Evolutionary conservation across 148 eudicot genomes (phyloP), one percentile per base, ranked within the genome.

Genomic region (Rhododendron henanense): DNA sequence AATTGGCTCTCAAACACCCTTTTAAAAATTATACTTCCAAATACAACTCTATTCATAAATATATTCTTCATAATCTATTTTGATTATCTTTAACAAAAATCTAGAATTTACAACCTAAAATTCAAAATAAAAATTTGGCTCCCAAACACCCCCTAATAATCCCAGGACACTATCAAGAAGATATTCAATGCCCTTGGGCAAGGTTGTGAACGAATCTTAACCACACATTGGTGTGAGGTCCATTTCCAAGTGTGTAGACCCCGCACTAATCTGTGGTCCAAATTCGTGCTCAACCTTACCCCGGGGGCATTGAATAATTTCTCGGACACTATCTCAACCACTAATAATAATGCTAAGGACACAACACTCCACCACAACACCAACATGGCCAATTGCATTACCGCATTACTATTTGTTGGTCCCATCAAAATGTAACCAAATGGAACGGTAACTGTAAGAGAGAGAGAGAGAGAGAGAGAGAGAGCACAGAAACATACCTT

Each of bases 401-500:
- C 15, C 31, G 33, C 74, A 25, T 67, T 28, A 10, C 74, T 10
- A 10, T 28, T 25, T 67, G 1, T 28, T 10, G 6, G 14, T 63
- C 28, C 71, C 9, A 63, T 63, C 28, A n/a, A 63, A n/a, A 2
- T 23, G n/a, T 3, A 10, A 67, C 74, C 33, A 67, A 25, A 67
- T 25, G 28, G 33, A 63, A 63, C 71, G 10, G 71, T 63, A n/a
- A 63, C 25, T 61, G 69, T 61, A 23, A 61, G 39, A 31, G 33
- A 65, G 3, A 65, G 10, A 37, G 33, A 18, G 15, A n/a, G 10
- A 37, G 33, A 18, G 16, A 61, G 19, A 31, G 31, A 65, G 3
- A 65, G 10, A 37, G 6, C 2, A 6, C 41, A 11, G 76, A 82
- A 5, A 1, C 61, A 84, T 87, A 95, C 98, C 99, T 97, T 97